Conservation (phyloP, 768 basidiomycete species). For the Brasilioporus rufonigricans region DNA sequence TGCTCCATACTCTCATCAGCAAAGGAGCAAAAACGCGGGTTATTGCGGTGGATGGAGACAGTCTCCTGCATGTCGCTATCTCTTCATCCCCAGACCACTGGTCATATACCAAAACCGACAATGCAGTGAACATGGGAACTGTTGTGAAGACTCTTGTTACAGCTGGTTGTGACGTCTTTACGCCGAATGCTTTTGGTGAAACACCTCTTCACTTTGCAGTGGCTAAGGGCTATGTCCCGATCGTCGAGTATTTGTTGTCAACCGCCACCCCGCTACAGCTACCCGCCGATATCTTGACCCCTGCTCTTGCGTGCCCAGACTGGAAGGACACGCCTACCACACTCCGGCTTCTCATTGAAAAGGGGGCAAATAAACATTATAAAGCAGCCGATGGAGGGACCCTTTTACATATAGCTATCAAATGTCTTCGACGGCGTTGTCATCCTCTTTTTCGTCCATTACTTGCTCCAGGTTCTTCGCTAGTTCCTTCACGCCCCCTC, state of each 20-base stretch:
- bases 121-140: not conserved
- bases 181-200: not conserved
- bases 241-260: not conserved
- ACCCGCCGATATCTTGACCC: not conserved
- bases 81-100: not conserved
- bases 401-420: slow-evolving; percentile 2
- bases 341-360: not conserved
- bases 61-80: not conserved
- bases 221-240: not conserved
- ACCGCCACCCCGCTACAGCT: not conserved
- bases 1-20: too few species aligned
- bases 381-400: not conserved
- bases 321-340: not conserved
- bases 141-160: not conserved
- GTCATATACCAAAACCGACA: too few species aligned
- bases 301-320: not conserved
- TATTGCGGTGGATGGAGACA: not conserved
- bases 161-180: not conserved
- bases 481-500: too few species aligned
- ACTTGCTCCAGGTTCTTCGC: too few species aligned
- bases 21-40: too few species aligned
- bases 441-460: too few species aligned
- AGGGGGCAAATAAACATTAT: not conserved
- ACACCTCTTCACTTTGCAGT: slow-evolving; percentile 9
- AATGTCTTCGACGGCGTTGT: too few species aligned